These are phyloP conservation scores for Ogataea nitratoaversa DNA, from an alignment of 805 yeast species.

Conservation along the genomic window DNA sequence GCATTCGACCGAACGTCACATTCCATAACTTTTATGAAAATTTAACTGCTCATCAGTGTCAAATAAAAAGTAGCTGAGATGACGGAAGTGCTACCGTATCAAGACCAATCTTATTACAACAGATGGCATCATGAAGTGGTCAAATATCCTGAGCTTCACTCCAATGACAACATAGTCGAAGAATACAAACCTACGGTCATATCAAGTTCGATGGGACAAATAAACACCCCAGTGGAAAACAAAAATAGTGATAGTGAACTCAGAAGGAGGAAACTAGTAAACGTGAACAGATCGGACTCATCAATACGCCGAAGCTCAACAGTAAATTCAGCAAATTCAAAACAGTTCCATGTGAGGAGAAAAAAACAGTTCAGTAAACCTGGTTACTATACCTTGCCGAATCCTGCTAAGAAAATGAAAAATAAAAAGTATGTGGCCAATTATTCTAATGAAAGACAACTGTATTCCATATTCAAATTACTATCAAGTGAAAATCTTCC, in stretches of 20 bases:
- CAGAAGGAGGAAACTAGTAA: conserved; percentile 1
- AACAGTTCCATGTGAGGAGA: conserved; percentile 5
- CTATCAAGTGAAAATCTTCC: conserved; percentile 12
- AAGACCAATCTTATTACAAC: neutral
- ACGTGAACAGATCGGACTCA: conserved; percentile 3
- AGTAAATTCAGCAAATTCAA: conserved; percentile 4
- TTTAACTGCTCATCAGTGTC: too few species aligned
- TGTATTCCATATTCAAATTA: conserved; percentile 15
- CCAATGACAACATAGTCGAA: neutral
- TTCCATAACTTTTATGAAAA: too few species aligned
- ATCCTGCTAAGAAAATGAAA: neutral
- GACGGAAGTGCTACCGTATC: neutral
- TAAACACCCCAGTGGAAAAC: neutral
- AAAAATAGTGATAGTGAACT: neutral
- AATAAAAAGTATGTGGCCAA: conserved; percentile 1
- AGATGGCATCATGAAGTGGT: neutral
- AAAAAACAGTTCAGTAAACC: conserved; percentile 12
- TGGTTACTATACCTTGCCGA: conserved; percentile 10
- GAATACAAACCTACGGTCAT: neutral
- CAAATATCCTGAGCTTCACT: neutral
- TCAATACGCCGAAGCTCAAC: conserved; percentile 3
- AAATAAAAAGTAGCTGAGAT: neutral
- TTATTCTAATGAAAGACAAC: conserved; percentile 7
- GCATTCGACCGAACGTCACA: too few species aligned
- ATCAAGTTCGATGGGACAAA: neutral